Evolutionary conservation across 495 filamentous ascomycete species (phyloP).

Genomic region (Penicillium dipodomyicola): DNA sequence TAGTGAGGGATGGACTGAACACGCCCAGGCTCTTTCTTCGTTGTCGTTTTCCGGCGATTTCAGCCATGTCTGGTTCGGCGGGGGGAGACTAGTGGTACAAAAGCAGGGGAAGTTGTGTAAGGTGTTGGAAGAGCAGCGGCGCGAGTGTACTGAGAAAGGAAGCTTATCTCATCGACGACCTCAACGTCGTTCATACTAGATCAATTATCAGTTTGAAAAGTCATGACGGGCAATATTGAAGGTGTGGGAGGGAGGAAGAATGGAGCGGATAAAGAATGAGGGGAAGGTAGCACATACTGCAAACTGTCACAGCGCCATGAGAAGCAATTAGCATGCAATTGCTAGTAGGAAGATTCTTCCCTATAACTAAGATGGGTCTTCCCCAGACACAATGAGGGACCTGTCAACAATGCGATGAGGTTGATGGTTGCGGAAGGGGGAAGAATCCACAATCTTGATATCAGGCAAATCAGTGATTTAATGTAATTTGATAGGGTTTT

Average conservation of each 20-base stretch:
- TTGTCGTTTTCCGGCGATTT: slow-evolving; percentile 38
- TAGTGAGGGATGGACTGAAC: slow-evolving; percentile 35
- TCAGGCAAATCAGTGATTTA: slow-evolving; percentile 13
- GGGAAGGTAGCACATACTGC: slow-evolving; percentile 37
- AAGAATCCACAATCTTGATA: not conserved
- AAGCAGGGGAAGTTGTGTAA: slow-evolving; percentile 10
- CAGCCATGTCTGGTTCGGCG: slow-evolving; percentile 37
- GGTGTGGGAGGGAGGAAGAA: slow-evolving; percentile 20
- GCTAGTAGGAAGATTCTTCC: slow-evolving; percentile 4
- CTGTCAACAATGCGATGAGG: slow-evolving; percentile 28
- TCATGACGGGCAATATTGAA: slow-evolving; percentile 8
- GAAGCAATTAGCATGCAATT: slow-evolving; percentile 26
- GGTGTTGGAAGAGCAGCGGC: slow-evolving; percentile 13
- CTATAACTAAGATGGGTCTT: slow-evolving; percentile 9
- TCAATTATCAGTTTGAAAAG: slow-evolving; percentile 16
- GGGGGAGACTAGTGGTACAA: not conserved
- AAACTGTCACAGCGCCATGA: slow-evolving; percentile 37
- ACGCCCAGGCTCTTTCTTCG: slow-evolving; percentile 48
- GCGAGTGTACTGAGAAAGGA: slow-evolving; percentile 17
- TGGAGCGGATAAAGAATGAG: slow-evolving; percentile 25
- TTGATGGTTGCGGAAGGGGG: slow-evolving; percentile 6
- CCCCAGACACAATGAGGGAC: slow-evolving; percentile 2
- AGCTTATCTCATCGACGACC: slow-evolving; percentile 37
- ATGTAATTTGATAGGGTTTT: slow-evolving; percentile 10
- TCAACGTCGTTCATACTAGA: slow-evolving; percentile 33